Percentiles rank a stretch among this genome's conserved stretches.
phyloP scores from a whole-genome alignment of 176 grass and related monocot genomes.

The Carex littledalei region DNA sequence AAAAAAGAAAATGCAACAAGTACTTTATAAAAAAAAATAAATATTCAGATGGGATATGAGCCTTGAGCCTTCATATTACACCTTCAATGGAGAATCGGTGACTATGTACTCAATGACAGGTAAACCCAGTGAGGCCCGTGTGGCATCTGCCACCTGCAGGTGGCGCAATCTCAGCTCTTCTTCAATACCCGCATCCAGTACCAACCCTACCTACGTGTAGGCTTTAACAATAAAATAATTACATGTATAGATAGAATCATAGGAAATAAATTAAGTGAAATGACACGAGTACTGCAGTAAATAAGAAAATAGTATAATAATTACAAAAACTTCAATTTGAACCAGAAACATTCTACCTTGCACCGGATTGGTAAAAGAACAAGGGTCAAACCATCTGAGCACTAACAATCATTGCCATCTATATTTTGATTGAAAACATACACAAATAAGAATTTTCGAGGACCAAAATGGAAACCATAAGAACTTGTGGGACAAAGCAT shows the following conservation, averaged over 20 bases:
- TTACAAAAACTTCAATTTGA: neutral
- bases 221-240: neutral
- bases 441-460: neutral
- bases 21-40: neutral
- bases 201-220: slow-evolving; percentile 60
- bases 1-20: neutral
- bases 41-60: neutral
- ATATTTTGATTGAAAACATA: neutral
- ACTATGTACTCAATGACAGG: slow-evolving; percentile 67
- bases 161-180: slow-evolving; percentile 67
- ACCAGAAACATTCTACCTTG: neutral
- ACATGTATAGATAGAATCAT: neutral
- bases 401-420: neutral
- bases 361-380: neutral
- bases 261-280: neutral
- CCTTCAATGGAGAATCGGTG: slow-evolving; percentile 87
- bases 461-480: neutral
- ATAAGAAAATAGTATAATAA: neutral
- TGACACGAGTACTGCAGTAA: neutral
- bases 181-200: slow-evolving; percentile 86
- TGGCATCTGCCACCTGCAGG: slow-evolving; percentile 82
- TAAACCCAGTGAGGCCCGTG: slow-evolving; percentile 64
- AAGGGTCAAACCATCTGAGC: neutral
- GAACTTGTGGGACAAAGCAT: neutral
- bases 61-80: slow-evolving; percentile 17